Percentiles rank a stretch among this genome's conserved stretches.
Evolutionary conservation across 2,329 filamentous ascomycete species (phyloP).

Genomic region (Fusarium algeriense): DNA sequence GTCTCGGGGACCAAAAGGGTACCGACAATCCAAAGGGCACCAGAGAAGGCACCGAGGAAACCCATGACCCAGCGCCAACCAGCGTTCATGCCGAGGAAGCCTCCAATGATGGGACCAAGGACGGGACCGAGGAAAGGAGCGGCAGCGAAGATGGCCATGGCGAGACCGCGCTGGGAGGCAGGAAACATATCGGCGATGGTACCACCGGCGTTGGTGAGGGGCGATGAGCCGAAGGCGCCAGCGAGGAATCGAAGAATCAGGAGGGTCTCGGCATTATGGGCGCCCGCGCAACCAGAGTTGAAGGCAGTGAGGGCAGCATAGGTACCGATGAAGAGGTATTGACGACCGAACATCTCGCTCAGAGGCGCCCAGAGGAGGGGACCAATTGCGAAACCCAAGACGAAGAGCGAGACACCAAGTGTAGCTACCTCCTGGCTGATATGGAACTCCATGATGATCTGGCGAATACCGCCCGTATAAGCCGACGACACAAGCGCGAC

Average conservation of each 20-base stretch:
- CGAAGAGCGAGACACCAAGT: constrained; percentile 38
- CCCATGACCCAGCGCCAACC: constrained; percentile 89
- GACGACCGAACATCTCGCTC: constrained; percentile 77
- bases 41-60: constrained; percentile 79
- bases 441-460: constrained; percentile 33
- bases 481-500: constrained; percentile 37
- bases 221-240: constrained; percentile 82
- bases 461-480: constrained; percentile 32
- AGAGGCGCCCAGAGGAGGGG: constrained; percentile 82
- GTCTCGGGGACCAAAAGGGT: constrained; percentile 87
- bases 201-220: constrained; percentile 56
- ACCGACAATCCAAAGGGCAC: constrained; percentile 75
- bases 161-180: constrained; percentile 81
- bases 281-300: constrained; percentile 79
- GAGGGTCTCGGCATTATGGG: constrained; percentile 78
- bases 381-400: constrained; percentile 64
- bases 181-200: constrained; percentile 83
- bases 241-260: constrained; percentile 79
- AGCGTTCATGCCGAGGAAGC: constrained; percentile 74
- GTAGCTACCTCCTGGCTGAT: constrained; percentile 39
- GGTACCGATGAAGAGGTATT: constrained; percentile 66
- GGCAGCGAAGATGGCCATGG: constrained; percentile 84
- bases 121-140: constrained; percentile 81
- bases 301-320: constrained; percentile 79
- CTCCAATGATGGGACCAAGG: constrained; percentile 64